Conservation (phyloP, 169 alveolate genomes). For the Plasmodium fragile region DNA sequence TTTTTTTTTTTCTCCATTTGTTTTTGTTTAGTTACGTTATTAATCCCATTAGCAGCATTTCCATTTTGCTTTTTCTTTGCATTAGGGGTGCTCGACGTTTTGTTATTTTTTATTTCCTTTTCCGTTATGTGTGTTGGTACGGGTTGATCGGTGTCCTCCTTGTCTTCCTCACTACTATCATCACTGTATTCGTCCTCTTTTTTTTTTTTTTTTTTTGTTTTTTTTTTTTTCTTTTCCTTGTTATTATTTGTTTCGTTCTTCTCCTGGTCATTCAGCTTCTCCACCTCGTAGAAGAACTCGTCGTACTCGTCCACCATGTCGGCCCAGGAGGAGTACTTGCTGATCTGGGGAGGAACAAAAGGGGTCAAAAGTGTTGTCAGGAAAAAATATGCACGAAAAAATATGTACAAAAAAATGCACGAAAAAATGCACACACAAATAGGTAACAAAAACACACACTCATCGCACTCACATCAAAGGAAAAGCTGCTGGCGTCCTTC, state of each 20-base stretch:
- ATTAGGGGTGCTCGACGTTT: not conserved
- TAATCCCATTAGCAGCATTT: not conserved
- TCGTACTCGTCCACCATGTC: constrained; percentile 59
- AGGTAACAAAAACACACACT: not conserved
- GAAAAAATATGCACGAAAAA: not conserved
- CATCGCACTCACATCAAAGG: constrained; percentile 30
- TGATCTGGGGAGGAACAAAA: not conserved
- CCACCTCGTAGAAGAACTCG: constrained; percentile 65
- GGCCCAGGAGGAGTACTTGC: constrained; percentile 58
- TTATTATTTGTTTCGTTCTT: not conserved
- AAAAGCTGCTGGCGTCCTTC: constrained; percentile 23
- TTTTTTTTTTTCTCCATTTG: constrained; percentile 1
- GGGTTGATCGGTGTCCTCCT: not conserved
- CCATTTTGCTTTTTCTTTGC: not conserved
- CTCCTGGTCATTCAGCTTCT: constrained; percentile 17
- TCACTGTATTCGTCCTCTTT: not conserved
- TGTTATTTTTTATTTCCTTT: not conserved
- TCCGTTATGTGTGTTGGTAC: not conserved
- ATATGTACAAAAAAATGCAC: not conserved
- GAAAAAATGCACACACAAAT: not conserved
- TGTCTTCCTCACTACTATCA: constrained; percentile 23
- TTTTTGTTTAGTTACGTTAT: constrained; percentile 1
- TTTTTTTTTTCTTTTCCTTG: constrained; percentile 36
- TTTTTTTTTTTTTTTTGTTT: constrained; percentile 8
- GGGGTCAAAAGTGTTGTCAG: not conserved